Evolutionary conservation across 1,284 basidiomycete genomes (phyloP).

Genomic region (Microbotryum scabiosae): DNA sequence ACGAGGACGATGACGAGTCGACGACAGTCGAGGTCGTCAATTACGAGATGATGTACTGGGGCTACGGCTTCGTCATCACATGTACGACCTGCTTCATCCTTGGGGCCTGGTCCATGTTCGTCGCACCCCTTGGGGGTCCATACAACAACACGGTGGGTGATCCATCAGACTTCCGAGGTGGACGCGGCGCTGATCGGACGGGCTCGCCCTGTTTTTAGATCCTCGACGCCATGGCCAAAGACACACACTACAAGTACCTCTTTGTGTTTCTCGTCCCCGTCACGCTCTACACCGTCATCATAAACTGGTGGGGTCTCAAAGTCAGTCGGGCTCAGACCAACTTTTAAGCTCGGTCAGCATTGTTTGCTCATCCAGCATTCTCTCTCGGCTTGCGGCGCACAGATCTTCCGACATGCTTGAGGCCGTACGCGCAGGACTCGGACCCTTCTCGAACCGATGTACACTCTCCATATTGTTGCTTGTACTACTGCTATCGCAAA

Average conservation of each 20-base stretch:
- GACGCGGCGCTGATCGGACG: not conserved
- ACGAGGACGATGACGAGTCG: not conserved
- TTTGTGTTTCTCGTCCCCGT: conserved; percentile 67
- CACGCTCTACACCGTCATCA: conserved; percentile 77
- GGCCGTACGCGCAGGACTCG: too few relatives aligned
- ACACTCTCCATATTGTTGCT: too few relatives aligned
- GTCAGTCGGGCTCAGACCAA: not conserved
- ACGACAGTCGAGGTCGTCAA: not conserved
- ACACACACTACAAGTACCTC: conserved; percentile 85
- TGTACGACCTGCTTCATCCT: conserved; percentile 1
- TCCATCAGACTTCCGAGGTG: too few relatives aligned
- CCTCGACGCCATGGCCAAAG: conserved; percentile 54
- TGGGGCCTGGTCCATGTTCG: conserved; percentile 22
- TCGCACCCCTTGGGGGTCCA: conserved; percentile 11
- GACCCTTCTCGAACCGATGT: too few relatives aligned
- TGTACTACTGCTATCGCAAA: too few relatives aligned
- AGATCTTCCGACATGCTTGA: conserved; percentile 30
- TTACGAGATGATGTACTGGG: conserved; percentile 5
- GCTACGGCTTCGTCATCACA: conserved; percentile 5
- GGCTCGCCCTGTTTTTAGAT: conserved; percentile 42
- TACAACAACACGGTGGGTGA: conserved; percentile 1
- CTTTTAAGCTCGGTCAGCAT: not conserved
- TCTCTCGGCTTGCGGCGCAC: not conserved
- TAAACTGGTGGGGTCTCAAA: conserved; percentile 63
- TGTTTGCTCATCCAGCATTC: not conserved